These are phyloP conservation scores for Cryphonectria radicalis DNA, from an alignment of 2,329 filamentous ascomycete species.

Conservation along the genomic window DNA sequence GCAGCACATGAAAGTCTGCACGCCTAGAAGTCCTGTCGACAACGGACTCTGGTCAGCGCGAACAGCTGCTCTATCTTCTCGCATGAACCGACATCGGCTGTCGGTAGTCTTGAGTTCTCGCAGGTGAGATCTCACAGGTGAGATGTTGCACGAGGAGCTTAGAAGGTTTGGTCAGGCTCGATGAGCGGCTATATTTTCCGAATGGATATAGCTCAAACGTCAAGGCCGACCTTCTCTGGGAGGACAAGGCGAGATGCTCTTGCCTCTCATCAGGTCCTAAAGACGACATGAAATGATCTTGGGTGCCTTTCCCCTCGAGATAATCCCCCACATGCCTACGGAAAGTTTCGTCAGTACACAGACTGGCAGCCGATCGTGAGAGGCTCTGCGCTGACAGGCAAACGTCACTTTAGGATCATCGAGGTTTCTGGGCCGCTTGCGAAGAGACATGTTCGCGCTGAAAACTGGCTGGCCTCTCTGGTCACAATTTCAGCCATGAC, in stretches of 20 bases:
- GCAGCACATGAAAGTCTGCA: not conserved
- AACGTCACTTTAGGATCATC: not conserved
- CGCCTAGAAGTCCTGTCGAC: not conserved
- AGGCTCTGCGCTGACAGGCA: not conserved
- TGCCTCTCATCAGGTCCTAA: not conserved
- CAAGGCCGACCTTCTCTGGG: not conserved
- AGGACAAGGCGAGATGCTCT: not conserved
- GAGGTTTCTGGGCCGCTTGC: not conserved
- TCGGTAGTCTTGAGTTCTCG: not conserved
- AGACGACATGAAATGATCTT: not conserved
- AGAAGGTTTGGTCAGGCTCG: no score
- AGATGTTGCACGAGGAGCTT: not conserved
- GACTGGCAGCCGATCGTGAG: not conserved
- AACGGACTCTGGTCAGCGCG: not conserved
- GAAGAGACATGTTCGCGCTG: not conserved
- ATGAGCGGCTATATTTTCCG: no score
- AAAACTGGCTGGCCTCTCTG: no score
- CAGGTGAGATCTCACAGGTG: not conserved
- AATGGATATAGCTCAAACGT: no score
- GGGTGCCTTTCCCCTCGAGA: no score
- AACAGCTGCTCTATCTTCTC: not conserved
- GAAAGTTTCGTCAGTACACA: not conserved
- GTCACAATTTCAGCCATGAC: not conserved
- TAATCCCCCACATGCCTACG: not conserved
- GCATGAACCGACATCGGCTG: not conserved